Evolutionary conservation across 192 early-diverging fungal species (phyloP).

Genomic region (Backusella parvicylindrica): DNA sequence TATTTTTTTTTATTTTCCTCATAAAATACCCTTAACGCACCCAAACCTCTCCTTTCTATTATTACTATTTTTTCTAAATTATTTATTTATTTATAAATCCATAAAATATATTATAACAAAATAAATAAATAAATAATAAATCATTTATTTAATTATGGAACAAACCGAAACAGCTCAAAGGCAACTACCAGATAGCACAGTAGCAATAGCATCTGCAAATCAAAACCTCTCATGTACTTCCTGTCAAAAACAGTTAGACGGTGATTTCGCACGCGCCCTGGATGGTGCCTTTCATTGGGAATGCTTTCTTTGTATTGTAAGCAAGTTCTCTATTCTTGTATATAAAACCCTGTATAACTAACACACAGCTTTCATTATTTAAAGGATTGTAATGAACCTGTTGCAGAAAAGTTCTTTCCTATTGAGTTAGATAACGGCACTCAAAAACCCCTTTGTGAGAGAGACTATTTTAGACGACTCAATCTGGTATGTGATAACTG

Average conservation of each 20-base stretch:
- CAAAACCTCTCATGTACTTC: constrained; percentile 9
- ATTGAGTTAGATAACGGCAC: constrained; percentile 58
- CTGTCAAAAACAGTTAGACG: constrained; percentile 59
- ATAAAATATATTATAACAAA: background rate
- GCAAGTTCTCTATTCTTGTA: constrained; percentile 2
- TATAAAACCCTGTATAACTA: background rate
- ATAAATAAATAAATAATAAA: background rate
- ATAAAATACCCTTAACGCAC: background rate
- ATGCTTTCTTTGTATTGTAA: constrained; percentile 93
- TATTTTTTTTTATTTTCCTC: background rate
- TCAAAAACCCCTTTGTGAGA: constrained; percentile 69
- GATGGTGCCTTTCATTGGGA: constrained; percentile 85
- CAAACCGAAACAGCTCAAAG: background rate
- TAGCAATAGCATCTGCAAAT: background rate
- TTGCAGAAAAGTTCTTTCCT: constrained; percentile 87
- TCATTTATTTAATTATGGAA: background rate
- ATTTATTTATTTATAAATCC: background rate
- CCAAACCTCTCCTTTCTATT: background rate
- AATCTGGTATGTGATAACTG: constrained; percentile 88
- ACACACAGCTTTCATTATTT: background rate
- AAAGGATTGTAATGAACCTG: constrained; percentile 75
- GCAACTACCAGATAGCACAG: background rate
- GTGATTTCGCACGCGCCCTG: constrained; percentile 88
- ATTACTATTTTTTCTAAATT: background rate
- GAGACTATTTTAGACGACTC: constrained; percentile 82